phyloP scores from a whole-genome alignment of 164 flowering plant genomes.

The Chloranthus sessilifolius region DNA sequence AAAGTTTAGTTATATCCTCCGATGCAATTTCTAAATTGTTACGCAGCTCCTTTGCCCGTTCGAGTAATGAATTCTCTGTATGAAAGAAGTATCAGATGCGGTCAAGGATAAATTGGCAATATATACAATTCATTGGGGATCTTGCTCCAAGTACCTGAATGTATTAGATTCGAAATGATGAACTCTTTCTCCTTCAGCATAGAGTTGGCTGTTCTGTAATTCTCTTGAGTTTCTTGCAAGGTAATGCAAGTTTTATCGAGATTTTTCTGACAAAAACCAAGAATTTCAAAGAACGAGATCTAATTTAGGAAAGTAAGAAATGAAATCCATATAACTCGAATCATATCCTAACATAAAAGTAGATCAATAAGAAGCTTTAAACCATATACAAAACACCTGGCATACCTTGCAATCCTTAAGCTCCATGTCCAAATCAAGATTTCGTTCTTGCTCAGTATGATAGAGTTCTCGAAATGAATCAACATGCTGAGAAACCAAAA shows the following conservation, averaged over 20 bases:
- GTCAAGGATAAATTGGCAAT: too few species aligned
- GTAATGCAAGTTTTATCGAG: conserved; percentile 44
- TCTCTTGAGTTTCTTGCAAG: conserved; percentile 62
- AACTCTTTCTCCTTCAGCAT: conserved; percentile 61
- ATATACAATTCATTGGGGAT: too few species aligned
- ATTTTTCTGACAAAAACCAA: conserved; percentile 34
- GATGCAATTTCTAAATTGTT: conserved; percentile 59
- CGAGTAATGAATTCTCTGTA: conserved; percentile 61
- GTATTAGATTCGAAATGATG: conserved; percentile 49
- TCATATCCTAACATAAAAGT: too few species aligned
- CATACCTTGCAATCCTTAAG: conserved; percentile 74
- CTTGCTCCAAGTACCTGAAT: conserved; percentile 52
- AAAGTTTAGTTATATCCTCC: conserved; percentile 51
- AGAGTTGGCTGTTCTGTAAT: conserved; percentile 31
- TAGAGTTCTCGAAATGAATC: conserved; percentile 53
- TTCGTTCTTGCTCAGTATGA: conserved; percentile 57
- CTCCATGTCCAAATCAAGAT: conserved; percentile 46
- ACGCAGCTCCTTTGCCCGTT: conserved; percentile 62
- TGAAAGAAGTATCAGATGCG: too few species aligned
- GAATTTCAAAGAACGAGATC: conserved; percentile 2
- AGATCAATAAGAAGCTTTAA: conserved; percentile 4
- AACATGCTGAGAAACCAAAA: conserved; percentile 40
- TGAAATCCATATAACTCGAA: too few species aligned
- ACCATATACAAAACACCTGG: neutral
- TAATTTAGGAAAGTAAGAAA: neutral